Percentiles rank a stretch among this genome's conserved stretches.
phyloP scores from a whole-genome alignment of 1,284 basidiomycete species.

The Leccinum colubrinum region DNA sequence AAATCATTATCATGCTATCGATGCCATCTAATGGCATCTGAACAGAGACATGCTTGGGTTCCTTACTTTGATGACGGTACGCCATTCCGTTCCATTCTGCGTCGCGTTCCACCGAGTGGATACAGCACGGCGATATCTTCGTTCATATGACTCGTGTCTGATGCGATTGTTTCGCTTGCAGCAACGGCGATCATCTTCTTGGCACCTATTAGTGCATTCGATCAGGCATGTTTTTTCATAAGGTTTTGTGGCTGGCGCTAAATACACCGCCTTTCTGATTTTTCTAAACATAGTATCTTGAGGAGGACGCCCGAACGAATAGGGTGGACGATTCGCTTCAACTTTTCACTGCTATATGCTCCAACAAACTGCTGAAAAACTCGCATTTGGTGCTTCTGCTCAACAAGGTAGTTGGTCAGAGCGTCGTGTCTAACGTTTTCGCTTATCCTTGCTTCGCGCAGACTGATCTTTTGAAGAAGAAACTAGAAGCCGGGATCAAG shows the following conservation, averaged over 20 bases:
- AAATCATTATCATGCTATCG: slow-evolving; percentile 21
- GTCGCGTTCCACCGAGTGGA: slow-evolving; percentile 10
- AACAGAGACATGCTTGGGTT: slow-evolving; percentile 72
- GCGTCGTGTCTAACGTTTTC: not conserved
- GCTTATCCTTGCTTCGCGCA: slow-evolving; percentile 28
- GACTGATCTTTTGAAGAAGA: slow-evolving; percentile 66
- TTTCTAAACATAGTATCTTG: slow-evolving; percentile 56
- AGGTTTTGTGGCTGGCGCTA: slow-evolving; percentile 6
- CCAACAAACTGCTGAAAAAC: slow-evolving; percentile 69
- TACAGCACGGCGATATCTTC: slow-evolving; percentile 15
- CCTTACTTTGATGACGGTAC: slow-evolving; percentile 81
- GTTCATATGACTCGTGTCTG: slow-evolving; percentile 12
- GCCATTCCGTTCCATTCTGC: slow-evolving; percentile 22
- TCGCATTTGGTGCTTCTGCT: slow-evolving; percentile 72
- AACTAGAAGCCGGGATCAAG: slow-evolving; percentile 59
- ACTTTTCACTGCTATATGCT: slow-evolving; percentile 69
- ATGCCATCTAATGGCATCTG: slow-evolving; percentile 21
- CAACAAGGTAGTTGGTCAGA: slow-evolving; percentile 56
- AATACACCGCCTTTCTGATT: slow-evolving; percentile 11
- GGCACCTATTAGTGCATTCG: slow-evolving; percentile 79
- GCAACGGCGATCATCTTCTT: slow-evolving; percentile 74
- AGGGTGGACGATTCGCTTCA: slow-evolving; percentile 78
- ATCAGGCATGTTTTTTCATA: slow-evolving; percentile 43
- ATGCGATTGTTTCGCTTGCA: slow-evolving; percentile 26
- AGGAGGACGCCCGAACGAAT: slow-evolving; percentile 75